Evolutionary conservation across 805 yeast species (phyloP), one percentile per base, ranked within the genome.

Genomic region (Metschnikowia borealis): DNA sequence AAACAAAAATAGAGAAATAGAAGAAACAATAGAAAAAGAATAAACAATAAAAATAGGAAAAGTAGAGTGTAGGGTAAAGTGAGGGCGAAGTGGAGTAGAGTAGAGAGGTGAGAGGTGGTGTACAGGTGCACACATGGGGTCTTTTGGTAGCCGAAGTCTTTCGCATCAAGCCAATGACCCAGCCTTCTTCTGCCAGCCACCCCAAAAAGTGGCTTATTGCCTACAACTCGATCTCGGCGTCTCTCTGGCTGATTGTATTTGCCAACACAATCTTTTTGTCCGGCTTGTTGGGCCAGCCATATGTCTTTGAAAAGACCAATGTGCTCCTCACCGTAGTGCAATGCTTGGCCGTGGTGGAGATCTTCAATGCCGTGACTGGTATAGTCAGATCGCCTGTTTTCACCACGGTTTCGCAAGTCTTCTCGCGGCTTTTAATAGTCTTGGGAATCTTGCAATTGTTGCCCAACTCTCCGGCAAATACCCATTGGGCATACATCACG

Each of bases 371-470:
- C 1, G 74, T 81, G 2, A 66, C 81, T 0, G 97, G 97, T 0
- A 74, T 85, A 44, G 98, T 94, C 35, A 82, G 85, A 58, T 85
- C 97, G 7, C 96, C 97, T 2, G 56, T 91, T 5, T 58, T 85
- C 49, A 94, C 97, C 31, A 89, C 97, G 0, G 77, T 75, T 14
- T 84, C 91, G 62, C 99, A 94, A 69, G 96, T 94, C 1, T 78
- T 85, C 6, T 90, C 97, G 11, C 79, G 99, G 55, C 67, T 91
- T 47, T 71, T 91, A 56, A 77, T 94, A 37, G 96, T 89, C 5
- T 75, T 86, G 72, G 97, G 97, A 3, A 79, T 92, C 46, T 82
- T 89, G 68, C 81, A 81, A 47, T 65, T 77, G n/a, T 74, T 90
- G 55, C 97, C 98, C 7, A 62, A 79, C 17, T 78, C 88, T 0